Evolutionary conservation across 768 basidiomycete species (phyloP).

Genomic region (Suillus clintonianus): DNA sequence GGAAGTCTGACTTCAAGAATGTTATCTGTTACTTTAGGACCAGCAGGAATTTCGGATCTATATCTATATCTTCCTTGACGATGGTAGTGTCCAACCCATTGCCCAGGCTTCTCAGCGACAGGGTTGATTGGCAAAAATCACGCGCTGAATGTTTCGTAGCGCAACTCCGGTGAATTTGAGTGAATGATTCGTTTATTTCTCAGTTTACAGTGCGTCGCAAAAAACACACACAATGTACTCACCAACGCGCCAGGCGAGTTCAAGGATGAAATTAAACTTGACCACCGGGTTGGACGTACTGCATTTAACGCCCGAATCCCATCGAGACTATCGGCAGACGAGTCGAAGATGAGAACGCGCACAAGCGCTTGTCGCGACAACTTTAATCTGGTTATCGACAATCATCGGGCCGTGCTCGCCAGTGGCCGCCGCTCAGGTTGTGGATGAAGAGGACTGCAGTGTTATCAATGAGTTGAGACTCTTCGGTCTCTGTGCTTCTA

Average conservation of each 20-base stretch:
- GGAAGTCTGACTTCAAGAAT: not conserved
- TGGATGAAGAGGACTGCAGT: not conserved
- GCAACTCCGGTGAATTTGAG: not conserved
- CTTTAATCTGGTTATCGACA: not conserved
- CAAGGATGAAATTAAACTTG: not conserved
- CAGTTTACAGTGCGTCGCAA: no score
- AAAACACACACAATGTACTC: no score
- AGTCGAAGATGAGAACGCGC: not conserved
- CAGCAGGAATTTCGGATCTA: not conserved
- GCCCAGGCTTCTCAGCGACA: constrained; percentile 20
- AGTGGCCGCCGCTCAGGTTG: not conserved
- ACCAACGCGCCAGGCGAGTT: not conserved
- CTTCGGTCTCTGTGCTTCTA: no score
- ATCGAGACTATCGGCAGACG: not conserved
- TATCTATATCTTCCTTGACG: not conserved
- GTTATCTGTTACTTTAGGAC: not conserved
- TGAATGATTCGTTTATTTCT: not conserved
- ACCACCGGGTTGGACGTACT: not conserved
- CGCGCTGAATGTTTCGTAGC: not conserved
- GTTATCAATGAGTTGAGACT: not conserved
- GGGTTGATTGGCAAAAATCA: constrained; percentile 2
- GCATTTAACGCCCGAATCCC: not conserved
- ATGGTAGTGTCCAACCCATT: constrained; percentile 13
- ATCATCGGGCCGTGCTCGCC: not conserved
- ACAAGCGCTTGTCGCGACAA: not conserved